A percentile compares a stretch with the other conserved stretches of the same genome.
Conservation (phyloP, 768 basidiomycete species). For the Naganishia kalamii region DNA sequence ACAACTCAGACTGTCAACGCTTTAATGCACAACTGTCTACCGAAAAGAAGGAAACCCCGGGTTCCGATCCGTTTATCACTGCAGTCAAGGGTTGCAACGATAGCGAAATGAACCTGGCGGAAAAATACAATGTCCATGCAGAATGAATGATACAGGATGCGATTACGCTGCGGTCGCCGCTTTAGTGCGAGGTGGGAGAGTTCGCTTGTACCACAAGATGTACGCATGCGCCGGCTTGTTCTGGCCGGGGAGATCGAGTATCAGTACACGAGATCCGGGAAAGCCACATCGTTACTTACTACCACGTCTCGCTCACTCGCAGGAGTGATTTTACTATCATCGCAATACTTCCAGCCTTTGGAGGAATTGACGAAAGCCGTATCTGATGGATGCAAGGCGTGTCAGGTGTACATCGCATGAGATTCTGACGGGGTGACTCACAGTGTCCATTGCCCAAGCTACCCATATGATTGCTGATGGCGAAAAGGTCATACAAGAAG, state of each 20-base stretch:
- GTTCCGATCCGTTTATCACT: too few relatives aligned
- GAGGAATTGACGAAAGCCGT: conserved; percentile 84
- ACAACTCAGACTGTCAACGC: too few relatives aligned
- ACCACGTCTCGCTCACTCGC: conserved; percentile 75
- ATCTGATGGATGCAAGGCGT: conserved; percentile 53
- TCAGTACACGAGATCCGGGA: background rate
- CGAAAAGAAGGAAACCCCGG: too few relatives aligned
- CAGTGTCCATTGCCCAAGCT: conserved; percentile 93
- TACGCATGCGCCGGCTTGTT: conserved; percentile 37
- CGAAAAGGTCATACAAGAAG: conserved; percentile 89
- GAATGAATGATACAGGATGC: background rate
- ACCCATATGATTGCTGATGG: conserved; percentile 91
- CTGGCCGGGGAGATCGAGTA: conserved; percentile 18
- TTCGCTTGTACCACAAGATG: conserved; percentile 44
- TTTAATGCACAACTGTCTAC: background rate
- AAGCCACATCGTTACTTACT: conserved; percentile 48
- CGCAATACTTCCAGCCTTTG: conserved; percentile 86
- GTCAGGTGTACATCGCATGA: background rate
- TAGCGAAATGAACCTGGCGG: too few relatives aligned
- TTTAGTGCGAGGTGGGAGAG: conserved; percentile 17
- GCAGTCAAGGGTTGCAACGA: too few relatives aligned
- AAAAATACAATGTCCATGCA: background rate
- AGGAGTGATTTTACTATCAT: conserved; percentile 76
- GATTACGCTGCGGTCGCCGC: conserved; percentile 2
- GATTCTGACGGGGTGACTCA: conserved; percentile 50